Conservation (phyloP, 257 asterid genomes). For the Ocimum tenuiflorum region DNA sequence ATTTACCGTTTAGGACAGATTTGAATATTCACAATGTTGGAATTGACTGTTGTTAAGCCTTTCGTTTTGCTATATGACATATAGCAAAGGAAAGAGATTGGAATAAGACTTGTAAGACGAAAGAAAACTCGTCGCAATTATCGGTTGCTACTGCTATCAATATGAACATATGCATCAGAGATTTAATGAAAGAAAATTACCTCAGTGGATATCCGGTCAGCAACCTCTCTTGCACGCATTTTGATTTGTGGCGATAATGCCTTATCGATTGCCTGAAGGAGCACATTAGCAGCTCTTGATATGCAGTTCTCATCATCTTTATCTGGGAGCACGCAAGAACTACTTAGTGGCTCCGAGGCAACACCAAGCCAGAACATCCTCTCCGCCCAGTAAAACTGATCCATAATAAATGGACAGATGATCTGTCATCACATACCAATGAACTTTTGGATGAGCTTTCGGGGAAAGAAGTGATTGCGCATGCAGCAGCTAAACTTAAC, state of each 20-base stretch:
- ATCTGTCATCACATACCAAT: conserved; percentile 41
- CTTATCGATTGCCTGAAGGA: conserved; percentile 38
- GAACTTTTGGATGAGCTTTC: conserved; percentile 7
- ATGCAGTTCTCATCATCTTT: conserved; percentile 39
- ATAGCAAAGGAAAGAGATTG: not conserved
- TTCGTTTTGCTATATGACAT: too few relatives aligned
- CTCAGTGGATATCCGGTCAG: conserved; percentile 53
- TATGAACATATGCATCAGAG: not conserved
- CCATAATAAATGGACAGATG: conserved; percentile 81
- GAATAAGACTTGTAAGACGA: not conserved
- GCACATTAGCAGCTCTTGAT: conserved; percentile 47
- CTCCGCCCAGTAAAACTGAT: conserved; percentile 97
- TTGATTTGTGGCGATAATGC: conserved; percentile 49
- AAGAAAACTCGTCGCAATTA: not conserved
- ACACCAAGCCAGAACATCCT: conserved; percentile 98
- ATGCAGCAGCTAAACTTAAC: not conserved
- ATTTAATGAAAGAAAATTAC: conserved; percentile 30
- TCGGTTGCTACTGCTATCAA: not conserved
- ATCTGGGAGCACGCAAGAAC: conserved; percentile 52
- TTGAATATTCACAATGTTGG: too few relatives aligned
- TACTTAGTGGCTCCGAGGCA: conserved; percentile 66
- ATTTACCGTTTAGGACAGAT: too few relatives aligned
- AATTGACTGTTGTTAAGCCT: too few relatives aligned
- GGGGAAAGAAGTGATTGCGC: not conserved
- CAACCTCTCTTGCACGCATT: conserved; percentile 50